These are phyloP conservation scores for Leucoagaricus sp. DNA, from an alignment of 1,284 basidiomycete species.

Conservation along the genomic window DNA sequence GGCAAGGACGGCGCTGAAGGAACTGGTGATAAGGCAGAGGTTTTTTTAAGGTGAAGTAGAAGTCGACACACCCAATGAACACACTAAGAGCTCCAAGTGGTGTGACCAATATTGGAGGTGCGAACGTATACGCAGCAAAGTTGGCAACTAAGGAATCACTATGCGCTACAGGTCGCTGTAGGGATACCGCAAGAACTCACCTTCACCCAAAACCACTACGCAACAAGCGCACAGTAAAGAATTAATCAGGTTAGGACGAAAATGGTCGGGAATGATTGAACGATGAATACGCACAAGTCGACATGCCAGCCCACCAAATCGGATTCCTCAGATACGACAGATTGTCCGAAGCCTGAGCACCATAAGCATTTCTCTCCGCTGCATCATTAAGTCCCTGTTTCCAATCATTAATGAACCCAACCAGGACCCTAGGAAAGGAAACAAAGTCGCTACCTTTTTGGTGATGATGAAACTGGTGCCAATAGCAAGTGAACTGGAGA, in stretches of 20 bases:
- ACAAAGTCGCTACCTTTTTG: slow-evolving; percentile 76
- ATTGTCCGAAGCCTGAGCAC: slow-evolving; percentile 68
- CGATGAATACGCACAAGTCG: slow-evolving; percentile 66
- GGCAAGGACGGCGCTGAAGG: slow-evolving; percentile 82
- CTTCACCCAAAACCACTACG: slow-evolving; percentile 87
- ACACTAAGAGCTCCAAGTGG: slow-evolving; percentile 95
- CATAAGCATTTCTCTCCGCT: slow-evolving; percentile 54
- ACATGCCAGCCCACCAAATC: slow-evolving; percentile 98
- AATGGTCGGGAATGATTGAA: slow-evolving; percentile 26
- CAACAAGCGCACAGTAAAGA: slow-evolving; percentile 15
- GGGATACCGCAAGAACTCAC: slow-evolving; percentile 39
- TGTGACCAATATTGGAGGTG: slow-evolving; percentile 96
- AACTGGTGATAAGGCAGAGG: background rate
- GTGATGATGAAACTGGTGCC: slow-evolving; percentile 96
- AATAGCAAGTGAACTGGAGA: slow-evolving; percentile 83
- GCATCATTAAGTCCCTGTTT: slow-evolving; percentile 83
- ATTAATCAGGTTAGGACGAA: slow-evolving; percentile 17
- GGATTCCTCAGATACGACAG: slow-evolving; percentile 89
- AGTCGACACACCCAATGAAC: slow-evolving; percentile 82
- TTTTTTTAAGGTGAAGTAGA: background rate
- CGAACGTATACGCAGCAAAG: slow-evolving; percentile 98
- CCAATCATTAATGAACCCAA: slow-evolving; percentile 8
- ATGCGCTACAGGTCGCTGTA: slow-evolving; percentile 7
- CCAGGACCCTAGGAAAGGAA: slow-evolving; percentile 1
- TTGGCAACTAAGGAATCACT: slow-evolving; percentile 76